Base-by-base conservation (phyloP, 768 basidiomycete genomes). In the Panellus pusillus region DNA sequence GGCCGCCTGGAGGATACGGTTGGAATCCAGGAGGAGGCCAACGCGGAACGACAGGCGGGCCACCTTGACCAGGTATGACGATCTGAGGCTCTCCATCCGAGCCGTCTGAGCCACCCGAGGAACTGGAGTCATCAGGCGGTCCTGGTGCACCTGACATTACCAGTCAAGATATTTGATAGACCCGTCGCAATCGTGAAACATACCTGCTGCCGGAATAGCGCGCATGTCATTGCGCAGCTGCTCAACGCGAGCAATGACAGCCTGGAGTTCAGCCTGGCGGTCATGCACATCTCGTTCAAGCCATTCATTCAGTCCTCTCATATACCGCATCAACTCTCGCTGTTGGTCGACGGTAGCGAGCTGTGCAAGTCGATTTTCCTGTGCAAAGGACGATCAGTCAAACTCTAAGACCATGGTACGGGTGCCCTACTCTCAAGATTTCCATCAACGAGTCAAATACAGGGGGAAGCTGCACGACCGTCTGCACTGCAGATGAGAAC, bases 281-380 rank as follows among this genome's bases (percentile, higher is more conserved):
- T 91, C 89, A 42, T 79, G 76, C 0, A 91, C 89, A 66, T 93
- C 91, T 31, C 84, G 79, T 51, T 79, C 84, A 14, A 93, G 72
- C 91, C 91, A 93, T 31, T 81, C 79, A 58, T 93, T 93, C 29
- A 93, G 71, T 2, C 76, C 80, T 44, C 79, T 65, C 81, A 93
- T 85, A 60, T 93, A 92, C 47, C 86, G 74, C 81, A 89, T 89
- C 46, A 91, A 71, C 65, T 89, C 88, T 36, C 88, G 79, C 60
- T 89, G 89, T 63, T 92, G 89, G 43, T 88, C 85, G 13, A 91
- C 79, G 24, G 87, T 86, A 0, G 87, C 89, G 17, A 82, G 68
- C 66, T 89, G 87, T 1, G 87, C 87, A 6, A 81, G 68, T 4
- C 86, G 86, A 66, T 88, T 90, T 72, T 91, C 87, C 90, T 92